phyloP scores from a whole-genome alignment of 2,329 filamentous ascomycete genomes.

The Beauveria bassiana region DNA sequence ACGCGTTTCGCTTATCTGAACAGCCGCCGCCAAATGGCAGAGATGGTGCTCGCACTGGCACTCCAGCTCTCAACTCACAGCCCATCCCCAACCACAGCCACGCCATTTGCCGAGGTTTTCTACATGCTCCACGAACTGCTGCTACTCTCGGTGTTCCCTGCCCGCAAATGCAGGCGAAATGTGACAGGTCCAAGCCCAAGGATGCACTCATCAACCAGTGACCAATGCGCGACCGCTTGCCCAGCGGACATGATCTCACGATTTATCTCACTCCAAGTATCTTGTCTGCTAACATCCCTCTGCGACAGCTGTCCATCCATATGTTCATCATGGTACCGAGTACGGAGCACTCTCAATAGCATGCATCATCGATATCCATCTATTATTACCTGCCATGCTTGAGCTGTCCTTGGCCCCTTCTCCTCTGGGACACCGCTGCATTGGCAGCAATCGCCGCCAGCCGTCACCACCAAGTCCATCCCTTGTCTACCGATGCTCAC shows the following conservation, averaged over 20 bases:
- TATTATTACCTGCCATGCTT: not conserved
- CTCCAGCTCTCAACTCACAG: not conserved
- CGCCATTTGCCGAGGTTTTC: not conserved
- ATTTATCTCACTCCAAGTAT: too few relatives aligned
- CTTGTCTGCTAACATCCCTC: not conserved
- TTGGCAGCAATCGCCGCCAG: not conserved
- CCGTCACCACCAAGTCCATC: not conserved
- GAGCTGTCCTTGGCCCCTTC: not conserved
- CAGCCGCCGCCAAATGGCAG: not conserved
- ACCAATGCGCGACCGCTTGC: not conserved
- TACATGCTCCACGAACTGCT: conserved; percentile 2
- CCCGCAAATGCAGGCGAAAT: conserved; percentile 2
- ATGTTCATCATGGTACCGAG: not conserved
- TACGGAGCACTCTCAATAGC: not conserved
- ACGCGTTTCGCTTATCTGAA: not conserved
- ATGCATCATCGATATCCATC: not conserved
- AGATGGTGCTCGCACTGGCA: not conserved
- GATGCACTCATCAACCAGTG: not conserved
- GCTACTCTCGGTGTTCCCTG: not conserved
- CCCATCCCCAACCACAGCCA: not conserved
- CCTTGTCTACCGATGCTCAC: not conserved
- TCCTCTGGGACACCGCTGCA: not conserved
- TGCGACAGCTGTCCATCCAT: too few relatives aligned
- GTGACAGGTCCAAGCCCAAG: not conserved
- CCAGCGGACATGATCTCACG: too few relatives aligned